Base-by-base conservation (phyloP, 2,329 filamentous ascomycete genomes). In the Lasiodiplodia citricola region DNA sequence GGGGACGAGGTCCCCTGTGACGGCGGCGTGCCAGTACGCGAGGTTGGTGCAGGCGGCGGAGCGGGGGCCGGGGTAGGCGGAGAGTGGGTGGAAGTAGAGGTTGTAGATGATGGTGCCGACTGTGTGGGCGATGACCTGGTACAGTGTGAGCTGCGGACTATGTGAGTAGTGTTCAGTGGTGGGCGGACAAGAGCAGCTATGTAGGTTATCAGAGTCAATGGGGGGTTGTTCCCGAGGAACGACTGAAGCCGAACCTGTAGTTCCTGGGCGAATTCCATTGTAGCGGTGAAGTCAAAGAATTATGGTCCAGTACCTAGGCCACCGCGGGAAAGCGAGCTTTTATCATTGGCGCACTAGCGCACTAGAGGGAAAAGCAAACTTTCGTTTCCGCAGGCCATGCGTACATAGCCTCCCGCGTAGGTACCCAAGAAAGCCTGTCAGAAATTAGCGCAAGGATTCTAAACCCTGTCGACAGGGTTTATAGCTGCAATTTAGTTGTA, bases 81-180 rank as follows among this genome's bases (percentile, higher is more conserved):
- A 72, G 0, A 84, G 75, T 3, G 83, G 82, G 41, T 83, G 80
- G 66, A 84, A 80, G 70, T 76, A 83, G 21, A 80, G 69, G 67
- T 78, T 79, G 73, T 83, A 81, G 44, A 81, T 70, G 8, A 67
- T 47, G 8, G 38, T 70, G 14, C 64, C 66, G 10, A 76, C 2
- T 21, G 62, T 21, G 31, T 75, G 76, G 25, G 55, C 21, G n/a
- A 44, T 21, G 8, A 52, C 7, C 63, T 66, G 44, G n/a, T 2
- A 5, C 2, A 2, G n/a, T 21, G 44, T 47, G 7, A 47, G 44
- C 4, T 47, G 18, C 5, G 44, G 11, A n/a, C 18, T 1, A 4
- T 47, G 44, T 8, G 3, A 4, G 21, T 21, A 4, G 21, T 21
- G 7, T 5, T 11, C 1, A 11, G 18, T 3, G n/a, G n/a, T 11